phyloP scores from a whole-genome alignment of 176 grass and related monocot species.

The Urochloa ruziziensis region DNA sequence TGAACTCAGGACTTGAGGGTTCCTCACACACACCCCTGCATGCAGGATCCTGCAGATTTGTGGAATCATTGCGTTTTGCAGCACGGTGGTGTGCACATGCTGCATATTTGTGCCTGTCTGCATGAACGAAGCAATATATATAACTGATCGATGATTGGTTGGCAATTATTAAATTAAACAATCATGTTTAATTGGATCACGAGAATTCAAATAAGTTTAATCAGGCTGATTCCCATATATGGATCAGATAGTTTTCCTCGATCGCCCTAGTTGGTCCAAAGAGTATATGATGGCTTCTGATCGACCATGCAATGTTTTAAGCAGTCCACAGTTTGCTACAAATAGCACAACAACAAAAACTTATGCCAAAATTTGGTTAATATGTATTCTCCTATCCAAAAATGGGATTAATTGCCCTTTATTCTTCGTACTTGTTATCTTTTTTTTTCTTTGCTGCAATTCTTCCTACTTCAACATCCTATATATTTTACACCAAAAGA shows the following conservation, averaged over 20 bases:
- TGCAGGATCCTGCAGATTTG: constrained; percentile 5
- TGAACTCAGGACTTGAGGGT: not conserved
- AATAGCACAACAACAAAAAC: too few relatives aligned
- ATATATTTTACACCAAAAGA: not conserved
- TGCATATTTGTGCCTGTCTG: not conserved
- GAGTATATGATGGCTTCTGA: not conserved
- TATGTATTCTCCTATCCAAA: not conserved
- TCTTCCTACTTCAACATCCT: too few relatives aligned
- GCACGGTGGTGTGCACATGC: not conserved
- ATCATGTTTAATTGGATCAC: not conserved
- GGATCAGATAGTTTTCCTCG: not conserved
- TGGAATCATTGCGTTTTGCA: constrained; percentile 17
- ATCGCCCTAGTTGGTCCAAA: not conserved
- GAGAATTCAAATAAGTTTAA: not conserved
- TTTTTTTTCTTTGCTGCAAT: too few relatives aligned
- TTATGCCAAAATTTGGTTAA: not conserved
- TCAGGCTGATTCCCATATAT: not conserved
- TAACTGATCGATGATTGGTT: not conserved
- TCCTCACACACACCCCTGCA: not conserved
- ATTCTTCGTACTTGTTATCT: not conserved
- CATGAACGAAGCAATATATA: not conserved
- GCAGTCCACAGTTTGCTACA: too few relatives aligned
- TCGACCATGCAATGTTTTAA: too few relatives aligned
- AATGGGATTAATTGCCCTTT: not conserved
- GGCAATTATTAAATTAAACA: not conserved